Evolutionary conservation across 345 rosid species (phyloP), one percentile per base, ranked within the genome.

Genomic region (Acer campestre): DNA sequence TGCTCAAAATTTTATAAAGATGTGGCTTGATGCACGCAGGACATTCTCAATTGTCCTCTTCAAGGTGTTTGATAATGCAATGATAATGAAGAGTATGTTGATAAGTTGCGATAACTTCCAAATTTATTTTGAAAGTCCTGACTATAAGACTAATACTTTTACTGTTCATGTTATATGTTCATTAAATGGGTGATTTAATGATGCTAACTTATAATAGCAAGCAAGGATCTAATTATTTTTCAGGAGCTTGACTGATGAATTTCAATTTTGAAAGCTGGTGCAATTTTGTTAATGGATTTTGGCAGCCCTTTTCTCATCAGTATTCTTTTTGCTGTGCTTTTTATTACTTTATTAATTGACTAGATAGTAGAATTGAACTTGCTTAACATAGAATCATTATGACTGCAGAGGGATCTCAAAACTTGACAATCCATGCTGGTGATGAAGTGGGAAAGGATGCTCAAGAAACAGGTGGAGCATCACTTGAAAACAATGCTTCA

Each of bases 401-500:
- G 23, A 35, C 31, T 67, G 70, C 81, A 82, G 82, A 75, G 31
- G 42, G 29, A 20, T 74, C 75, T 18, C 8, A 61, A 31, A 80
- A 75, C 44, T 44, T 66, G 51, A 66, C 40, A 38, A 72, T 68
- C 51, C 22, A 2, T 38, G 48, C 76, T 18, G 67, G 61, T n/a
- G 76, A 56, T 53, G 77, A 73, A 58, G 70, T 67, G 20, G 64
- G 66, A 76, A 70, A 77, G 25, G 70, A 65, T 61, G 70, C 40
- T 51, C 27, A 70, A 11, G 49, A 70, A 67, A 67, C 55, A 63
- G 71, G 40, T 20, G 61, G 22, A 62, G 64, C 70, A 68, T 67
- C 80, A 31, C 0, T 16, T 58, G 59, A 68, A 9, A 35, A 40
- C 35, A n/a, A 25, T 51, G 71, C 27, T 22, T 42, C 83, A n/a